These are phyloP conservation scores for Neoscytalidium dimidiatum DNA, from an alignment of 2,329 filamentous ascomycete species.

Conservation along the genomic window DNA sequence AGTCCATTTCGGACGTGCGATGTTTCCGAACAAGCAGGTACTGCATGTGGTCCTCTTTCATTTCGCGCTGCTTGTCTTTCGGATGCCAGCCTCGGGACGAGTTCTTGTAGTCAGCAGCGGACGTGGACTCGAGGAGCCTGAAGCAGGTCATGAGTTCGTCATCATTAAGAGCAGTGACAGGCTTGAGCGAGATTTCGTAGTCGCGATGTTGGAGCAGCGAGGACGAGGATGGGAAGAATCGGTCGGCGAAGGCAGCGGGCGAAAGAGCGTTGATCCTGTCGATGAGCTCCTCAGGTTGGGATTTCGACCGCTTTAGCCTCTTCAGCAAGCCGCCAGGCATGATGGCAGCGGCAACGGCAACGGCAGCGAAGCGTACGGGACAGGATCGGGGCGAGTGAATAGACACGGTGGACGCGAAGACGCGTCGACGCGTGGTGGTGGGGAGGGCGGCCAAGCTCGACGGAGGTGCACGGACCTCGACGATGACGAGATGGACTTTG, in stretches of 20 bases:
- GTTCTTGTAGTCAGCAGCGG: conserved; percentile 62
- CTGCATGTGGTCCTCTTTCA: conserved; percentile 66
- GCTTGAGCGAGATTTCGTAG: conserved; percentile 31
- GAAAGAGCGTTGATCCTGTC: conserved; percentile 18
- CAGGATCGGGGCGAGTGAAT: background rate
- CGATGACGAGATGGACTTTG: conserved; percentile 7
- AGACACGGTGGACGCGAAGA: background rate
- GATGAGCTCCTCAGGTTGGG: conserved; percentile 4
- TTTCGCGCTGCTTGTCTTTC: conserved; percentile 63
- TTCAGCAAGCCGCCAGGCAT: conserved; percentile 1
- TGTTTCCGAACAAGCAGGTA: conserved; percentile 63
- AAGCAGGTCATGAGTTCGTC: conserved; percentile 53
- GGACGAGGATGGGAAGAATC: conserved; percentile 16
- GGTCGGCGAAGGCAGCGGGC: background rate
- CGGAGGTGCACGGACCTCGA: conserved; percentile 5
- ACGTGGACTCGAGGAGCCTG: conserved; percentile 63
- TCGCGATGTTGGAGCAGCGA: conserved; percentile 1
- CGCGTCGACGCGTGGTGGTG: background rate
- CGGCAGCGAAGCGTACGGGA: too few relatives aligned
- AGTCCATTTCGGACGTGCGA: too few relatives aligned
- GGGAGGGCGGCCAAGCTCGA: background rate
- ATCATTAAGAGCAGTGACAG: conserved; percentile 33
- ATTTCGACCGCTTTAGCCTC: background rate
- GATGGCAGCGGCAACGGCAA: background rate
- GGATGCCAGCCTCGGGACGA: conserved; percentile 67